phyloP scores from a whole-genome alignment of 2,329 filamentous ascomycete species.

The Colletotrichum sp. region DNA sequence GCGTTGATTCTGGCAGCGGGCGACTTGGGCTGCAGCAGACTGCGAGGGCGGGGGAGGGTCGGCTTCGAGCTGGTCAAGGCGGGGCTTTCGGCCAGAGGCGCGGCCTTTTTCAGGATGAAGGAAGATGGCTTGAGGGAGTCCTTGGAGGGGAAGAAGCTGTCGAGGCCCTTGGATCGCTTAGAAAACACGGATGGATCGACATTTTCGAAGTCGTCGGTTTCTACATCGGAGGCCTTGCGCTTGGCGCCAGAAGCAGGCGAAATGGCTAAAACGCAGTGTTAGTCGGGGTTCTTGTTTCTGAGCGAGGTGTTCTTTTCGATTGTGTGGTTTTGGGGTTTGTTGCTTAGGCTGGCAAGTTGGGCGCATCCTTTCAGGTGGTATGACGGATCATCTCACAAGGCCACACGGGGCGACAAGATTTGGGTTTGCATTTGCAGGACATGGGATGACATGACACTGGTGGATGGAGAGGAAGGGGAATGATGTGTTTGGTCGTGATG shows the following conservation, averaged over 20 bases:
- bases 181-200: slow-evolving; percentile 61
- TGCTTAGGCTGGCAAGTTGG: background rate
- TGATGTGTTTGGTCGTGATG: background rate
- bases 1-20: slow-evolving; percentile 52
- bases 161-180: slow-evolving; percentile 63
- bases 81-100: slow-evolving; percentile 29
- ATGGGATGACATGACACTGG: background rate
- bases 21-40: slow-evolving; percentile 57
- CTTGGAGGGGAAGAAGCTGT: slow-evolving; percentile 43
- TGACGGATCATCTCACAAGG: background rate
- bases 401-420: background rate
- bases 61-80: slow-evolving; percentile 4
- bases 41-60: slow-evolving; percentile 41
- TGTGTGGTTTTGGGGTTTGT: background rate
- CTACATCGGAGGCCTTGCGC: slow-evolving; percentile 61
- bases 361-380: background rate
- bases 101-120: slow-evolving; percentile 49
- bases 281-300: background rate
- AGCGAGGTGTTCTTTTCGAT: background rate
- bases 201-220: slow-evolving; percentile 64
- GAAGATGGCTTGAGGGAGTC: slow-evolving; percentile 53
- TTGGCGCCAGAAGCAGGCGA: slow-evolving; percentile 49
- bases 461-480: background rate
- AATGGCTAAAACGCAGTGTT: slow-evolving; percentile 38
- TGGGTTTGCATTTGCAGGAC: background rate